Percentiles rank a stretch among this genome's conserved stretches.
These are phyloP conservation scores for Pleurotus eryngii DNA, from an alignment of 768 basidiomycete genomes.

Conservation along the genomic window DNA sequence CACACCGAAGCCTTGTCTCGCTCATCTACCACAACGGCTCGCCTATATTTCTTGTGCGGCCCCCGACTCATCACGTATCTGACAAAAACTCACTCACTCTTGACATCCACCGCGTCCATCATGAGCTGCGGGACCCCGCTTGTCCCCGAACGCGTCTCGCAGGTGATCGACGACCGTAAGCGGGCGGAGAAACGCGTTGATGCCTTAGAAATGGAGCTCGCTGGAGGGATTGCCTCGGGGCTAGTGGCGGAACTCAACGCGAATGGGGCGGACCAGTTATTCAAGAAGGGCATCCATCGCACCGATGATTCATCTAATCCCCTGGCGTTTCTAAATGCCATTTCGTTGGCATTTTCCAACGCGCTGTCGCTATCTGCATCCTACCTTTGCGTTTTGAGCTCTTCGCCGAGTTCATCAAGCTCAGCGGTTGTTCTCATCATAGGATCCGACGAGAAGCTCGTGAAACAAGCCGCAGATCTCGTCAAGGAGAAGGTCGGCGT, in stretches of 20 bases:
- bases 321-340: constrained; percentile 56
- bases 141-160: constrained; percentile 65
- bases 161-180: constrained; percentile 65
- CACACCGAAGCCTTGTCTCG: constrained; percentile 66
- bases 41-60: constrained; percentile 82
- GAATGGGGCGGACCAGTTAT: constrained; percentile 22
- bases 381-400: constrained; percentile 55
- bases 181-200: constrained; percentile 63
- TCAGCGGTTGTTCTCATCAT: constrained; percentile 56
- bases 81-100: constrained; percentile 49
- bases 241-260: constrained; percentile 34
- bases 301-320: constrained; percentile 58
- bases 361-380: constrained; percentile 15
- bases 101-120: constrained; percentile 53
- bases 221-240: constrained; percentile 40
- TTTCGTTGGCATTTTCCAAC: constrained; percentile 45
- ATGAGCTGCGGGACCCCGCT: constrained; percentile 68
- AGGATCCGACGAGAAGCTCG: constrained; percentile 56
- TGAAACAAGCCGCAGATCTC: constrained; percentile 55
- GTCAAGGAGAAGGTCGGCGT: constrained; percentile 55
- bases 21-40: constrained; percentile 57
- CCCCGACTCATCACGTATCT: constrained; percentile 69
- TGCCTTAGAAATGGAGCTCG: constrained; percentile 68
- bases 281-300: constrained; percentile 52
- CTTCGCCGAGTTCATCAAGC: constrained; percentile 50